Base-by-base conservation (phyloP, 306 rosid genomes). In the Lathyrus tuberosus region DNA sequence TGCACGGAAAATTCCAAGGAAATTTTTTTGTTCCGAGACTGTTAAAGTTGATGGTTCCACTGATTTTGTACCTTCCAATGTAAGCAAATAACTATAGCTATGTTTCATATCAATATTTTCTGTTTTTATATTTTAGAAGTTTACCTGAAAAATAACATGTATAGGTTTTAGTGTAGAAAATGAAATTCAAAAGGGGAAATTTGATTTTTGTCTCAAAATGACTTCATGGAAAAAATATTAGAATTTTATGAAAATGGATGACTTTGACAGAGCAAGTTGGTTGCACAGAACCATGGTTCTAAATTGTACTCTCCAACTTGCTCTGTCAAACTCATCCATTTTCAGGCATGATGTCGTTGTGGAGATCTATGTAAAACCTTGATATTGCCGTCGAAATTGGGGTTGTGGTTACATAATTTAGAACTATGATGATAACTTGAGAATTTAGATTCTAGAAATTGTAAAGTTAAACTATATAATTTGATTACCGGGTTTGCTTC, bases 21-120 rank as follows among this genome's bases (percentile, higher is more conserved):
- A 68, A 61, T 63, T 8, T 57, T 88, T 84, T 69, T 85, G 86
- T 54, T 72, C 82, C 0, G 84, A 62, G 53, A 74, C 67, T 28
- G 76, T 89, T 40, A 83, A 83, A 77, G 76, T 74, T 66, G 70
- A 82, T 66, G 78, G 77, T 66, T 83, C 87, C 52, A 24, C 59
- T 67, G 8, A 43, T 79, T 76, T 42, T 37, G 80, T 73, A 16
- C 37, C 66, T 72, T 65, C 77, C 72, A 44, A 65, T 75, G 96
- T 84, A 83, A 83, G 52, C 5, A 69, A 63, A 75, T 74, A 11
- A 8, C 47, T 35, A 8, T 59, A 56, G 31, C 53, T 15, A 22
- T 28, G 13, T n/a, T n/a, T n/a, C 11, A 22, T 52, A 41, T 12
- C 54, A 26, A 5, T 51, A 6, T 5, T 14, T 48, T 66, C 8